Conservation (phyloP, 1,139 yeast species). For the Yueomyces sp. region DNA sequence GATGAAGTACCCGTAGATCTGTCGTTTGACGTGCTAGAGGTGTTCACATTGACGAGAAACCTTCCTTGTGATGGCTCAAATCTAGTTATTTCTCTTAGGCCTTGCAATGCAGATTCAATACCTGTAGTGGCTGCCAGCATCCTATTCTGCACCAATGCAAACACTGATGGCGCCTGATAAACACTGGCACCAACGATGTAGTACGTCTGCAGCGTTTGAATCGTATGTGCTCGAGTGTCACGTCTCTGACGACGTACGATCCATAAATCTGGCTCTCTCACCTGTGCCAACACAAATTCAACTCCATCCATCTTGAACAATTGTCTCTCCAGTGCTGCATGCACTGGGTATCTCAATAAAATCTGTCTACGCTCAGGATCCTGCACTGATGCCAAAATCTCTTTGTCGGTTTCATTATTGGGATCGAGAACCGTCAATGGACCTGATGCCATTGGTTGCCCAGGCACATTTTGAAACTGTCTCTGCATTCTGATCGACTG, state of each 20-base stretch:
- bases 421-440: not conserved
- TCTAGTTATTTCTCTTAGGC: constrained; percentile 15
- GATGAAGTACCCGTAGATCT: not conserved
- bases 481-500: constrained; percentile 93
- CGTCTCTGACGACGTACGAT: constrained; percentile 72
- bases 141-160: constrained; percentile 44
- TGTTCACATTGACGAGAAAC: constrained; percentile 10
- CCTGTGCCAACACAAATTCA: constrained; percentile 65
- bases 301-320: constrained; percentile 71
- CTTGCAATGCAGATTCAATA: constrained; percentile 4
- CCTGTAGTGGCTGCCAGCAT: constrained; percentile 26
- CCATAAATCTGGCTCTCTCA: constrained; percentile 89
- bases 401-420: not conserved
- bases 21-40: constrained; percentile 1
- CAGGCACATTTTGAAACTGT: constrained; percentile 37
- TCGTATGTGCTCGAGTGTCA: constrained; percentile 27
- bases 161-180: constrained; percentile 72
- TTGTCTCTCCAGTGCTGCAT: constrained; percentile 33
- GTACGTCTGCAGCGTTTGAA: constrained; percentile 50
- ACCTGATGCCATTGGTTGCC: not conserved
- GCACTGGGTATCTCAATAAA: constrained; percentile 17
- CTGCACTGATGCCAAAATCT: not conserved
- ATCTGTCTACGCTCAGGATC: constrained; percentile 17
- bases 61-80: constrained; percentile 26
- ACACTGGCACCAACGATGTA: constrained; percentile 86